Evolutionary conservation across 768 basidiomycete genomes (phyloP).

Genomic region (Amylocystis lapponica): DNA sequence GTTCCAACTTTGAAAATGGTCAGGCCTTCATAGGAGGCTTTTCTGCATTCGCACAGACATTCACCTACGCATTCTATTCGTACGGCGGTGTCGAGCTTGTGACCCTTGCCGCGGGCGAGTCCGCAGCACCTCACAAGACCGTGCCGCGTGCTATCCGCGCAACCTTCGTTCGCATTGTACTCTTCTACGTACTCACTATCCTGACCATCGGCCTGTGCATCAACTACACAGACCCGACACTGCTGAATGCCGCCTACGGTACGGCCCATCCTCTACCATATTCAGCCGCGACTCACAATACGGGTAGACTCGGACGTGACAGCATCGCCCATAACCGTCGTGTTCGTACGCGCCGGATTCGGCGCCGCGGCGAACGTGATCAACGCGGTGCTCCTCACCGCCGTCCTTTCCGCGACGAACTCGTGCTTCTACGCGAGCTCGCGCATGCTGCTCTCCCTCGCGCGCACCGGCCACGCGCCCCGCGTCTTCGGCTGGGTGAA

Average conservation of each 20-base stretch:
- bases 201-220: constrained; percentile 63
- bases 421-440: constrained; percentile 64
- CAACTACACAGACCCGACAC: constrained; percentile 49
- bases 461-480: constrained; percentile 60
- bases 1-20: constrained; percentile 41
- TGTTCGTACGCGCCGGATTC: constrained; percentile 58
- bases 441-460: constrained; percentile 55
- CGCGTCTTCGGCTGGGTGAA: constrained; percentile 59
- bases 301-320: constrained; percentile 40
- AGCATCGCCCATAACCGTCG: constrained; percentile 58
- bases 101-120: constrained; percentile 68
- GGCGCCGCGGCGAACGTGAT: constrained; percentile 56
- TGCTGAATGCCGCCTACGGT: constrained; percentile 43
- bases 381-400: constrained; percentile 63
- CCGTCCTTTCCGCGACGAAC: constrained; percentile 59
- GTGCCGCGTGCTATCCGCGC: constrained; percentile 52
- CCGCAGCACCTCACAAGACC: constrained; percentile 53
- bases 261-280: too few species aligned
- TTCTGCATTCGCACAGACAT: constrained; percentile 46
- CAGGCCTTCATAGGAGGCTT: constrained; percentile 54
- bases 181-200: constrained; percentile 63
- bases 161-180: constrained; percentile 58
- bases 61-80: constrained; percentile 68
- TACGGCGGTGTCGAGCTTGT: constrained; percentile 68
- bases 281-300: too few species aligned